Percentiles rank a stretch among this genome's conserved stretches.
These are phyloP conservation scores for carrot (Daucus carota) DNA, from an alignment of 129 eudicot species.

Conservation along the genomic window DNA sequence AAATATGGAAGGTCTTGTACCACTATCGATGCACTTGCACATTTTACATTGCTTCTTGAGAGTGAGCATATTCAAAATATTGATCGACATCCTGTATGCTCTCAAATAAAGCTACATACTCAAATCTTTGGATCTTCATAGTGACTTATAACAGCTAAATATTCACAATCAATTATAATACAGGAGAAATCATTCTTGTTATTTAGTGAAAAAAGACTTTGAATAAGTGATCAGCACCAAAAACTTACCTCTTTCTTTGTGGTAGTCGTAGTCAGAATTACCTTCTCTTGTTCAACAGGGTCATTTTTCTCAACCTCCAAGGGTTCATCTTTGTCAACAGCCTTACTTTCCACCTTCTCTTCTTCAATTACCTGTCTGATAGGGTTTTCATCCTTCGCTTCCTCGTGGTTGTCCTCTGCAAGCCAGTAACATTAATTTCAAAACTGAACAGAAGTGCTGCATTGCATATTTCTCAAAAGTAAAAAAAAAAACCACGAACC, in stretches of 20 bases:
- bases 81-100: background rate
- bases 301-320: background rate
- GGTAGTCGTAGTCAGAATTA: constrained; percentile 18
- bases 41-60: no score
- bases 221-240: constrained; percentile 1
- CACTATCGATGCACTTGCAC: background rate
- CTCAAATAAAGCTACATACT: background rate
- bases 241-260: constrained; percentile 28
- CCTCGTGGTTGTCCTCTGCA: background rate
- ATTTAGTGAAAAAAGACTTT: background rate
- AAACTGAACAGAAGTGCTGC: background rate
- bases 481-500: constrained; percentile 23
- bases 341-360: constrained; percentile 1
- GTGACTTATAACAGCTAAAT: background rate
- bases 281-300: constrained; percentile 14
- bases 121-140: no score
- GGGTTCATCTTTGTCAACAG: background rate
- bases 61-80: background rate
- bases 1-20: background rate
- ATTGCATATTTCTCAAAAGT: background rate
- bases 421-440: constrained; percentile 1
- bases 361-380: constrained; percentile 39
- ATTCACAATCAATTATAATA: background rate
- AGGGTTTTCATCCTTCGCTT: constrained; percentile 29
- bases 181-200: background rate